phyloP scores from a whole-genome alignment of 1,284 basidiomycete species.

The Somion occarium region DNA sequence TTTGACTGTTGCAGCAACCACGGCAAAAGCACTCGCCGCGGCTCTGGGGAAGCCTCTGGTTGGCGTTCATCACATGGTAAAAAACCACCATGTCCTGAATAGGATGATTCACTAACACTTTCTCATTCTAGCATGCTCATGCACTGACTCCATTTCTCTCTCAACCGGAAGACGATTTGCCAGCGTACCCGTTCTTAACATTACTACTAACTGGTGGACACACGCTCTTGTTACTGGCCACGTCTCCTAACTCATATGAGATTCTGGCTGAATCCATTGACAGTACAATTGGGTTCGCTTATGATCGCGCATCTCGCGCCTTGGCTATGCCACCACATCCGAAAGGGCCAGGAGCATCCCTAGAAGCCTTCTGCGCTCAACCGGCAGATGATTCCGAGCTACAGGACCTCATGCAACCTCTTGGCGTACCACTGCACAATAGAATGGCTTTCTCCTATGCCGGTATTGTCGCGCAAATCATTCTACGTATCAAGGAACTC shows the following conservation, averaged over 20 bases:
- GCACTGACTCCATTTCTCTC: slow-evolving; percentile 85
- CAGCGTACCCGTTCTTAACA: slow-evolving; percentile 82
- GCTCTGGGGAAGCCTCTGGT: slow-evolving; percentile 75
- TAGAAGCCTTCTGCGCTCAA: slow-evolving; percentile 60
- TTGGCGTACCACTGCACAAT: slow-evolving; percentile 51
- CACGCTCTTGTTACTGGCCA: slow-evolving; percentile 79
- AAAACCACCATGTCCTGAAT: slow-evolving; percentile 14
- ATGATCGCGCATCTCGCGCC: slow-evolving; percentile 76
- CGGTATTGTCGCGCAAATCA: slow-evolving; percentile 64
- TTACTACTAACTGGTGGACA: slow-evolving; percentile 90
- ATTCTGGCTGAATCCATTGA: slow-evolving; percentile 77
- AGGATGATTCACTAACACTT: slow-evolving; percentile 1
- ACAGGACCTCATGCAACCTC: slow-evolving; percentile 31
- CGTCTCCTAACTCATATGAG: slow-evolving; percentile 51
- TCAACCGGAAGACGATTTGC: slow-evolving; percentile 39
- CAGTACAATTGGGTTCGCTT: slow-evolving; percentile 72
- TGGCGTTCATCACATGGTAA: slow-evolving; percentile 92
- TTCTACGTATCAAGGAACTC: slow-evolving; percentile 37
- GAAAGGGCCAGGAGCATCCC: slow-evolving; percentile 67
- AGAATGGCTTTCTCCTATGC: slow-evolving; percentile 74
- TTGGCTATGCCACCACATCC: slow-evolving; percentile 50
- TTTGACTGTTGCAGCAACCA: slow-evolving; percentile 70
- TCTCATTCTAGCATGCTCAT: slow-evolving; percentile 79
- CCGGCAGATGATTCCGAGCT: slow-evolving; percentile 24
- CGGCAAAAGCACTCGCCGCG: slow-evolving; percentile 79